phyloP scores from a whole-genome alignment of 2,329 filamentous ascomycete genomes.

The Diaporthe destruens region DNA sequence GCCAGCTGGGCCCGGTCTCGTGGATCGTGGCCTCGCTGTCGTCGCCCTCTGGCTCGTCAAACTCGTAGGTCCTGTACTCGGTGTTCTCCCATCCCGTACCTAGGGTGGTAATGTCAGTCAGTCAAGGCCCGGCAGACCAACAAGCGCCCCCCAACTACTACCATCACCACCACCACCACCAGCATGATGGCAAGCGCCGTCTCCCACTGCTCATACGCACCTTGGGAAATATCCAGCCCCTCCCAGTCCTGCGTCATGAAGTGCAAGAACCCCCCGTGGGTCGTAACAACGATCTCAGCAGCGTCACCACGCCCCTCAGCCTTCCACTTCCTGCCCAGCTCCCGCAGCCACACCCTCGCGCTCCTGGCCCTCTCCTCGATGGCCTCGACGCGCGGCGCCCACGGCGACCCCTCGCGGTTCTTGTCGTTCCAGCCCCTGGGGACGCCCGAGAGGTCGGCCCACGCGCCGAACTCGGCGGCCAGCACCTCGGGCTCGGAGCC shows the following conservation, averaged over 20 bases:
- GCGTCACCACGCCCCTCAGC: constrained; percentile 44
- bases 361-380: constrained; percentile 72
- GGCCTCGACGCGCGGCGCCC: constrained; percentile 62
- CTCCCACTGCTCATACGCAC: constrained; percentile 49
- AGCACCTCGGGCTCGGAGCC: constrained; percentile 72
- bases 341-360: constrained; percentile 70
- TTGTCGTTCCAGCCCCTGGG: constrained; percentile 81
- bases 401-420: constrained; percentile 54
- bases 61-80: constrained; percentile 77
- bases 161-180: background rate
- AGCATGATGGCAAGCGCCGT: background rate
- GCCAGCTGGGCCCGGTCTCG: constrained; percentile 64
- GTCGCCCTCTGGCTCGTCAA: constrained; percentile 60
- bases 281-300: constrained; percentile 78
- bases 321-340: constrained; percentile 53
- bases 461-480: constrained; percentile 69
- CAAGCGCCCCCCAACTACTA: too few relatives aligned
- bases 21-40: constrained; percentile 61
- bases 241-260: constrained; percentile 87
- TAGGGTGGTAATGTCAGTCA: constrained; percentile 46
- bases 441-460: constrained; percentile 74
- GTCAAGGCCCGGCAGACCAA: constrained; percentile 42
- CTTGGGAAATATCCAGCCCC: constrained; percentile 61
- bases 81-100: constrained; percentile 82
- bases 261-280: constrained; percentile 87